A percentile compares a stretch with the other conserved stretches of the same genome.
phyloP scores from a whole-genome alignment of 805 yeast genomes.

The Schwanniomyces polymorphus region DNA sequence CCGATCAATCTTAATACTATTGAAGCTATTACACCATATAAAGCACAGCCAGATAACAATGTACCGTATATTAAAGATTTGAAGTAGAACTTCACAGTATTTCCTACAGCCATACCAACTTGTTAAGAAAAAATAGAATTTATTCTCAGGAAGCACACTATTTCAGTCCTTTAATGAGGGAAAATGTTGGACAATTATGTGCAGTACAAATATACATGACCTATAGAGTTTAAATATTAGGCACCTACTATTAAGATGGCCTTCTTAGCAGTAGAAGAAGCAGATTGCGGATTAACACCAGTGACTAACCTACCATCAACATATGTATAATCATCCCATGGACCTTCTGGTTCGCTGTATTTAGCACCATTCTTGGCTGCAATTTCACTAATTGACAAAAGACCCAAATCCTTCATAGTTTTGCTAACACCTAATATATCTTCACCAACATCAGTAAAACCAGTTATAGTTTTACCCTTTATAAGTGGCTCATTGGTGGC shows the following conservation, averaged over 20 bases:
- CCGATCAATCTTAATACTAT: slow-evolving; percentile 64
- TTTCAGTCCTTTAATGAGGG: background rate
- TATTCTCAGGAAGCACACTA: background rate
- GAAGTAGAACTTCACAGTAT: slow-evolving; percentile 47
- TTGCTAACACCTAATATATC: slow-evolving; percentile 18
- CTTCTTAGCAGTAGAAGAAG: slow-evolving; percentile 47
- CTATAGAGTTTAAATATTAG: background rate
- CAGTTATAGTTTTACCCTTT: slow-evolving; percentile 57
- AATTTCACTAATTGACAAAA: slow-evolving; percentile 37
- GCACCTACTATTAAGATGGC: slow-evolving; percentile 19
- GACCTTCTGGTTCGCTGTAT: slow-evolving; percentile 47
- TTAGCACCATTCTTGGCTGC: slow-evolving; percentile 42
- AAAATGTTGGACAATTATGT: background rate
- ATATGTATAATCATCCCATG: slow-evolving; percentile 52
- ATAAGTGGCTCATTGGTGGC: slow-evolving; percentile 44
- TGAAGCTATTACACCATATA: slow-evolving; percentile 80
- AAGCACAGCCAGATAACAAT: slow-evolving; percentile 57
- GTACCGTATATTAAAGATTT: slow-evolving; percentile 57
- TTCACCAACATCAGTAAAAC: slow-evolving; percentile 62
- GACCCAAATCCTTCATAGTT: slow-evolving; percentile 19
- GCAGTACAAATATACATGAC: background rate
- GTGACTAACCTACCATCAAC: slow-evolving; percentile 60
- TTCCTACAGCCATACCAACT: slow-evolving; percentile 2
- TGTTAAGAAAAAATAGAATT: background rate
- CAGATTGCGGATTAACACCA: slow-evolving; percentile 67